Base-by-base conservation (phyloP, 345 rosid species). In the Murraya koenigii region DNA sequence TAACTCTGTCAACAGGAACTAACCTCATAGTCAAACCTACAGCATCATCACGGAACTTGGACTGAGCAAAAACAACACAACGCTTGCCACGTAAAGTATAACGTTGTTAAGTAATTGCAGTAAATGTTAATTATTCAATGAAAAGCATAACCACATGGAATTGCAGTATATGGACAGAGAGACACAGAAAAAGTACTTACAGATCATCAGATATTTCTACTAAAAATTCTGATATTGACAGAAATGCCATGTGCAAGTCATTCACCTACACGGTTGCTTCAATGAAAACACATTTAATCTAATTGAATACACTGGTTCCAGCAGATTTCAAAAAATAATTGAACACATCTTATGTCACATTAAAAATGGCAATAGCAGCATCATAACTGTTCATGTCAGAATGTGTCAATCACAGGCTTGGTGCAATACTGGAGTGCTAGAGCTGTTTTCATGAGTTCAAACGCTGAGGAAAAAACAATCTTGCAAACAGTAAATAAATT, bases 171-270 rank as follows among this genome's bases (percentile, higher is more conserved):
- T 23, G 3, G n/a, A 54, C 60, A 26, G 77, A 82, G 56, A 67
- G 23, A 71, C 2, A 80, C 5, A 66, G 36, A 58, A 61, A 28
- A 62, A 63, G 72, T 35, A 79, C 88, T 72, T 85, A 92, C 98
- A 93, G 87, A 77, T 95, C 98, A 83, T 92, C 98, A 22, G 98
- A 90, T 68, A 95, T 86, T 89, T 93, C 99, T 59, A 92, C 97
- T 32, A 95, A 83, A 81, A 92, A 91, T 81, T 93, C 98, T 13
- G 99, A 93, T 54, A 85, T 80, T 23, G 97, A 95, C 66, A 95
- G 78, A 80, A 95, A 93, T 64, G 90, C 96, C 97, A 92, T 92
- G 76, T 93, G 96, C 91, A 90, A 67, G 77, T 85, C 92, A 87
- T 89, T 88, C 80, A 91, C 96, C 99, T 95, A 81, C 39, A 77